Percentiles rank a stretch among this genome's conserved stretches.
Evolutionary conservation across 2,329 filamentous ascomycete species (phyloP).

Genomic region (Penicillium occitanis): DNA sequence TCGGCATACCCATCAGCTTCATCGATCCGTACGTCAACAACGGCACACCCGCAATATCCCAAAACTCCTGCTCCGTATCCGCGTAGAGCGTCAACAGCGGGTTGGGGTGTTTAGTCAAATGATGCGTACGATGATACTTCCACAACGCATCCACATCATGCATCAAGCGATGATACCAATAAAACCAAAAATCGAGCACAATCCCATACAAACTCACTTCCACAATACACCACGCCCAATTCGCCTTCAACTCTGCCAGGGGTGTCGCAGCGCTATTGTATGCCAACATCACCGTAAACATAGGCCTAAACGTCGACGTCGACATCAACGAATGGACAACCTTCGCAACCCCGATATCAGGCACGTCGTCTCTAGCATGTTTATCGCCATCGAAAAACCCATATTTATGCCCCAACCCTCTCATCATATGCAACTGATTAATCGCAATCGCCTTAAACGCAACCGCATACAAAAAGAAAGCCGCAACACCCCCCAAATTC

Average conservation of each 20-base stretch:
- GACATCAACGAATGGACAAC: conserved; percentile 32
- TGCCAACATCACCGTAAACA: conserved; percentile 33
- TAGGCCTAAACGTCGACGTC: conserved; percentile 31
- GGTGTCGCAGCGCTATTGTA: conserved; percentile 26
- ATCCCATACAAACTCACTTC: conserved; percentile 41
- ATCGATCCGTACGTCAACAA: conserved; percentile 37
- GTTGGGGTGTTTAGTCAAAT: conserved; percentile 45
- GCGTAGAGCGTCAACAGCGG: conserved; percentile 42
- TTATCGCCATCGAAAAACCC: conserved; percentile 47
- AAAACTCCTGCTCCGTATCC: conserved; percentile 41
- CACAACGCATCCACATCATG: conserved; percentile 40
- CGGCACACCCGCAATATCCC: conserved; percentile 42
- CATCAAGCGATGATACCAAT: conserved; percentile 43
- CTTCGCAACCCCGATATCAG: conserved; percentile 37
- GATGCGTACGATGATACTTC: conserved; percentile 45
- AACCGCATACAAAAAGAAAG: conserved; percentile 36
- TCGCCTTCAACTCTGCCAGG: conserved; percentile 21
- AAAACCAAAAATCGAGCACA: conserved; percentile 47
- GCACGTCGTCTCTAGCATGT: conserved; percentile 42
- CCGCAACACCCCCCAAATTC: conserved; percentile 30
- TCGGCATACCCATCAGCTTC: conserved; percentile 37
- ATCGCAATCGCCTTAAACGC: conserved; percentile 41
- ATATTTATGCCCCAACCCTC: conserved; percentile 34
- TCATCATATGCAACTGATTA: conserved; percentile 37
- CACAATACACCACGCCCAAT: conserved; percentile 37